These are phyloP conservation scores for Fusarium austroafricanum DNA, from an alignment of 2,329 filamentous ascomycete genomes.

Conservation along the genomic window DNA sequence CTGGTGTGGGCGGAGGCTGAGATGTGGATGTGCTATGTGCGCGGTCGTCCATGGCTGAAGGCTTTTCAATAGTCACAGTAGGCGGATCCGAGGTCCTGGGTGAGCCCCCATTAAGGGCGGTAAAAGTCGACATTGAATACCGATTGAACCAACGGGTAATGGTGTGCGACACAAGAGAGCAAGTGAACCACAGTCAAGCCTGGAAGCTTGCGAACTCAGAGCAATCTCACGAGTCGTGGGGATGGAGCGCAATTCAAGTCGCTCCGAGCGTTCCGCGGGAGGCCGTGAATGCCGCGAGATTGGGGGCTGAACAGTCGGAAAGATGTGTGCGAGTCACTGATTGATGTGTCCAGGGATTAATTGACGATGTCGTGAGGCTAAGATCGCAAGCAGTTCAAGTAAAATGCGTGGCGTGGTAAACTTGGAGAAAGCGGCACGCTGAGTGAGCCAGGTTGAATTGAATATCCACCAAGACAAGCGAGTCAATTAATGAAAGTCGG, in stretches of 20 bases:
- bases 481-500: slow-evolving; percentile 12
- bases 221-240: slow-evolving; percentile 3
- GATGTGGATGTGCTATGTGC: slow-evolving; percentile 41
- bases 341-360: slow-evolving; percentile 2
- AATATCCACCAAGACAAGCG: slow-evolving; percentile 4
- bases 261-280: slow-evolving; percentile 34
- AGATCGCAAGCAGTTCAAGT: neutral
- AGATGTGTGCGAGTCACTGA: slow-evolving; percentile 3
- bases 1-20: slow-evolving; percentile 45
- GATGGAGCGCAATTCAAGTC: slow-evolving; percentile 17
- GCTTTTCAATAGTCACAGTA: slow-evolving; percentile 46
- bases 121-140: slow-evolving; percentile 62
- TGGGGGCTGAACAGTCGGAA: neutral
- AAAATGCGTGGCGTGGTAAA: slow-evolving; percentile 13
- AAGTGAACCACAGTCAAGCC: slow-evolving; percentile 5
- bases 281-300: slow-evolving; percentile 18
- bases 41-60: slow-evolving; percentile 51
- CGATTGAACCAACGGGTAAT: neutral
- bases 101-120: slow-evolving; percentile 63
- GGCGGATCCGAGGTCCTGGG: slow-evolving; percentile 57
- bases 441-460: slow-evolving; percentile 5
- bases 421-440: slow-evolving; percentile 15
- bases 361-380: slow-evolving; percentile 2
- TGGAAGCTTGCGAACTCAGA: slow-evolving; percentile 7
- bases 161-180: slow-evolving; percentile 3